Base-by-base conservation (phyloP, 257 asterid genomes). In the Solanum piurae region DNA sequence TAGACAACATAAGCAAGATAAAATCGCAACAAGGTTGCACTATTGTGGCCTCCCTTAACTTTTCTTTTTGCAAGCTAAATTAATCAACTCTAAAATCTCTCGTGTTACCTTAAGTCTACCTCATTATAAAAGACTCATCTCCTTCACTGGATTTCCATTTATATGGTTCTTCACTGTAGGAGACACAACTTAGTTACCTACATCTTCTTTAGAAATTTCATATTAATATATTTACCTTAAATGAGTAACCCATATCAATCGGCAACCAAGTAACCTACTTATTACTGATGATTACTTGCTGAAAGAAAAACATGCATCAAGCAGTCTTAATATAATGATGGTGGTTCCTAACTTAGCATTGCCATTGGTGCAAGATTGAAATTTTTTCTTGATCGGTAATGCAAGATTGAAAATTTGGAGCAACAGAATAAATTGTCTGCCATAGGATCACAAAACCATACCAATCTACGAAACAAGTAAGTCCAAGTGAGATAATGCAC, bases 401-500 rank as follows among this genome's bases (percentile, higher is more conserved):
- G 40, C 85, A 46, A 80, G 42, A 46, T 49, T 5, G 40, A 9
- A 46, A 27, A 80, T 29, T 80, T 80, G 42, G 27, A 46, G 85
- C 68, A 80, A 46, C 68, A 46, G 18, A 80, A 80, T 46, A 44
- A 46, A 44, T 27, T 46, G 42, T 1, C 18, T 60, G 60, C 29
- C 73, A 52, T 68, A 84, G 85, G 80, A 86, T 86, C 40, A 84
- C 40, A n/a, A 73, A 83, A 68, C 44, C 91, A 80, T 95, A 97
- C 99, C 98, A 97, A 89, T 97, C 98, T 93, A 69, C 98, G 97
- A 90, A 94, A 97, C 90, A 95, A 92, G 91, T 97, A 97, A 58
- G 99, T 97, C 99, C 99, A 97, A 83, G 98, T 95, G 92, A 97
- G 99, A 92, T 97, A 97, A 92, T 97, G 98, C 90, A 97, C 86